A percentile compares a stretch with the other conserved stretches of the same genome.
Conservation (phyloP, 352 stramenopile genomes). For the Globisporangium heterothallicum region DNA sequence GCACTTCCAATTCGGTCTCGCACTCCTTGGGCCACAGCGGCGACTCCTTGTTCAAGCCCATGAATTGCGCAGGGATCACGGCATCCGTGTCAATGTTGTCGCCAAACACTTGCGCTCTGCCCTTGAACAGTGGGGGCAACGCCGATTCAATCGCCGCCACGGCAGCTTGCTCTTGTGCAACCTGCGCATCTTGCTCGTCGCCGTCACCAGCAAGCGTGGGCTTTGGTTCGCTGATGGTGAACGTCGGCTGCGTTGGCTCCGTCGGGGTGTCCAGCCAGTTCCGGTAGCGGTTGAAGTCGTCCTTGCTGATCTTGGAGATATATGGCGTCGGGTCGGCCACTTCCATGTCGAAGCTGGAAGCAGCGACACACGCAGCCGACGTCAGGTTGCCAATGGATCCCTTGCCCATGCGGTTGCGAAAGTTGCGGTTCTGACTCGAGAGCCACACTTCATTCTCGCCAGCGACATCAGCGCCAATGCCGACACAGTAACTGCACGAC, state of each 20-base stretch:
- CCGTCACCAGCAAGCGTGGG: constrained; percentile 30
- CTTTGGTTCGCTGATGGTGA: constrained; percentile 37
- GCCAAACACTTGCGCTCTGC: constrained; percentile 67
- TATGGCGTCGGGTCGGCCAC: constrained; percentile 64
- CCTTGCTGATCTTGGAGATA: constrained; percentile 55
- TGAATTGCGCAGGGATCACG: constrained; percentile 78
- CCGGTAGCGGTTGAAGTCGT: constrained; percentile 76
- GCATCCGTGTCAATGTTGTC: constrained; percentile 83
- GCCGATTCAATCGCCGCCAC: constrained; percentile 50
- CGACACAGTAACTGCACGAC: constrained; percentile 78
- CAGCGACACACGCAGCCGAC: constrained; percentile 61
- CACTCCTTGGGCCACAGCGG: constrained; percentile 75
- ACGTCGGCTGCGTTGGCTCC: constrained; percentile 26
- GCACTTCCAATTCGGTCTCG: constrained; percentile 72
- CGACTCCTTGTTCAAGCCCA: constrained; percentile 76
- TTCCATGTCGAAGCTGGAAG: constrained; percentile 76
- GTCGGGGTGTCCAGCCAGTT: constrained; percentile 49
- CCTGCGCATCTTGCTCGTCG: constrained; percentile 22
- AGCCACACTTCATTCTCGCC: constrained; percentile 74
- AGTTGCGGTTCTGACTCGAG: constrained; percentile 82
- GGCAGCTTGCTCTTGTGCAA: constrained; percentile 49
- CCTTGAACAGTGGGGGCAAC: constrained; percentile 49
- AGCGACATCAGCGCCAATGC: constrained; percentile 74
- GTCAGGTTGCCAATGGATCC: constrained; percentile 75
- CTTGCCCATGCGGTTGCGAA: constrained; percentile 80